Evolutionary conservation across 2,329 filamentous ascomycete genomes (phyloP).

Genomic region (Paecilomyces niveus): DNA sequence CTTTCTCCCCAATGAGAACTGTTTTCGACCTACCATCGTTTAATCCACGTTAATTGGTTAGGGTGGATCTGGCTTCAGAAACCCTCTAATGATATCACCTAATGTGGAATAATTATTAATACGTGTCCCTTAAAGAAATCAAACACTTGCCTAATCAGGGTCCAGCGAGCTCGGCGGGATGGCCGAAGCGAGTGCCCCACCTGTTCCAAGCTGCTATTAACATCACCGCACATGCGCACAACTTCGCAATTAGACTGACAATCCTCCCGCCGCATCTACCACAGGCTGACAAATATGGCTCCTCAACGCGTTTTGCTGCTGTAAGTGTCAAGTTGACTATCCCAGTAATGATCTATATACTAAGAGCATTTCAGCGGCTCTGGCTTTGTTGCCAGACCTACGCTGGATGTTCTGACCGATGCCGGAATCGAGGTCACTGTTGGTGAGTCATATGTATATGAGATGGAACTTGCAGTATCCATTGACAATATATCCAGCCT

Average conservation of each 20-base stretch:
- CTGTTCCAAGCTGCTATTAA: background rate
- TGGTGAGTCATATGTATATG: conserved; percentile 38
- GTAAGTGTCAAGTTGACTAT: background rate
- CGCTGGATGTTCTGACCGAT: conserved; percentile 56
- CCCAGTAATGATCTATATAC: background rate
- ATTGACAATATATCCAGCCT: conserved; percentile 47
- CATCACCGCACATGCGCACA: background rate
- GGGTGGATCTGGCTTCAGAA: no score
- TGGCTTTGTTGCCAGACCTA: conserved; percentile 51
- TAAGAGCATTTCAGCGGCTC: background rate
- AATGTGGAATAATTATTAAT: no score
- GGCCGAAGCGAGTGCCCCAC: background rate
- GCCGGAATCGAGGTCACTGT: conserved; percentile 59
- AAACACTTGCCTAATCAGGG: background rate
- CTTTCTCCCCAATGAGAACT: no score
- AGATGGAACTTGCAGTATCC: background rate
- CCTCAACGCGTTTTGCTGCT: background rate
- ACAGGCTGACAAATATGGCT: background rate
- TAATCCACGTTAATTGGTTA: no score
- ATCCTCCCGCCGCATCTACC: background rate
- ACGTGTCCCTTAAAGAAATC: background rate
- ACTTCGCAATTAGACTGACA: background rate
- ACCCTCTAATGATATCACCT: no score
- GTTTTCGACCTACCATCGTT: no score
- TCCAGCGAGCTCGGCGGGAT: background rate